Conservation (phyloP, 2,329 filamentous ascomycete species). For the Aspergillus oerlinghausenensis region DNA sequence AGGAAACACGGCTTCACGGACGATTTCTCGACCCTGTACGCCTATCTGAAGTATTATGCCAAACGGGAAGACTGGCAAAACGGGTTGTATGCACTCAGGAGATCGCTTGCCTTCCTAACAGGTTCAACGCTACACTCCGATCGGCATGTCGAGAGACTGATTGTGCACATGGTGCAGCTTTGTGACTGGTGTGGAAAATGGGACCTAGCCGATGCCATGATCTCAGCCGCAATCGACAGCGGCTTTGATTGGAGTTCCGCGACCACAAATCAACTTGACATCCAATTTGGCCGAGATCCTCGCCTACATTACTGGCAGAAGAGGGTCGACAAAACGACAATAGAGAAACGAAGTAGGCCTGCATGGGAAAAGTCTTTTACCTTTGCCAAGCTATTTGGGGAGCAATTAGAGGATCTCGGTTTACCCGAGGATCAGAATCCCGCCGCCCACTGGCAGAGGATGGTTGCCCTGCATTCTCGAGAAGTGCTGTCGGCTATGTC, state of each 20-base stretch:
- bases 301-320: constrained; percentile 25
- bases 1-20: constrained; percentile 35
- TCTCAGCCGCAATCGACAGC: constrained; percentile 32
- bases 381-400: constrained; percentile 28
- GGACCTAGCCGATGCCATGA: constrained; percentile 27
- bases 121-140: constrained; percentile 28
- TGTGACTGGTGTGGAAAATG: constrained; percentile 32
- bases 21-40: constrained; percentile 31
- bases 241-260: constrained; percentile 30
- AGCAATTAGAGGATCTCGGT: constrained; percentile 21
- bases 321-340: constrained; percentile 18
- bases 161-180: constrained; percentile 37
- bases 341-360: constrained; percentile 14
- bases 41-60: constrained; percentile 36
- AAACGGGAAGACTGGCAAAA: constrained; percentile 34
- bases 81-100: constrained; percentile 28
- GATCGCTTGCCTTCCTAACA: constrained; percentile 32
- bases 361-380: constrained; percentile 30
- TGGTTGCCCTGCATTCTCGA: constrained; percentile 22
- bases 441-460: constrained; percentile 14
- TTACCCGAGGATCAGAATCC: constrained; percentile 11
- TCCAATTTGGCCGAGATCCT: constrained; percentile 19
- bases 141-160: constrained; percentile 28
- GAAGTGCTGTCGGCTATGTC: constrained; percentile 20
- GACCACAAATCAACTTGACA: constrained; percentile 21